phyloP scores from a whole-genome alignment of 164 flowering plant genomes.

The Annona cherimola region DNA sequence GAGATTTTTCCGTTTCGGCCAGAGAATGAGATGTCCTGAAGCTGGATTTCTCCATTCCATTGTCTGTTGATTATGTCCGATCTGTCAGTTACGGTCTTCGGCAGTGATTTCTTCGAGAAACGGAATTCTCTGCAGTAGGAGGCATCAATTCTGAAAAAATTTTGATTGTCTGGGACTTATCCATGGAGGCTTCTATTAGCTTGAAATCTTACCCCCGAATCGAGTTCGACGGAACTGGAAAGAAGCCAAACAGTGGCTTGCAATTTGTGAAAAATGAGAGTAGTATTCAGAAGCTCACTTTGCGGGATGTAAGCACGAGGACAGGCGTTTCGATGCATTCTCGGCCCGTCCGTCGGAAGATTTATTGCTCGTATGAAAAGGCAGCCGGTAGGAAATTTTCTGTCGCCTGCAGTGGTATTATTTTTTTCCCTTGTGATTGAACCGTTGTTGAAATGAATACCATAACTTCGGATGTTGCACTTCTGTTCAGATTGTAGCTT shows the following conservation, averaged over 20 bases:
- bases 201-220: slow-evolving; percentile 28
- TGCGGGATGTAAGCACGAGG: slow-evolving; percentile 17
- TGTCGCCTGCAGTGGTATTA: background rate
- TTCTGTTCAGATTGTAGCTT: background rate
- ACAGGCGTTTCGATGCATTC: background rate
- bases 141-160: background rate
- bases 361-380: slow-evolving; percentile 44
- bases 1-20: background rate
- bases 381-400: slow-evolving; percentile 27
- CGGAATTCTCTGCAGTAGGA: background rate
- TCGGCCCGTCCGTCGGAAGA: slow-evolving; percentile 1
- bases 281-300: slow-evolving; percentile 19
- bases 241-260: slow-evolving; percentile 29
- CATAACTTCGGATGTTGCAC: background rate
- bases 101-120: background rate
- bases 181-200: slow-evolving; percentile 39
- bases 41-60: background rate
- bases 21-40: background rate
- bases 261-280: slow-evolving; percentile 5
- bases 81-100: background rate
- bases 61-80: background rate
- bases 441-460: background rate
- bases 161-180: background rate
- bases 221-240: slow-evolving; percentile 18
- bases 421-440: background rate